Percentiles rank a stretch among this genome's conserved stretches.
phyloP scores from a whole-genome alignment of 495 filamentous ascomycete species.

The Delitschia confertaspora region DNA sequence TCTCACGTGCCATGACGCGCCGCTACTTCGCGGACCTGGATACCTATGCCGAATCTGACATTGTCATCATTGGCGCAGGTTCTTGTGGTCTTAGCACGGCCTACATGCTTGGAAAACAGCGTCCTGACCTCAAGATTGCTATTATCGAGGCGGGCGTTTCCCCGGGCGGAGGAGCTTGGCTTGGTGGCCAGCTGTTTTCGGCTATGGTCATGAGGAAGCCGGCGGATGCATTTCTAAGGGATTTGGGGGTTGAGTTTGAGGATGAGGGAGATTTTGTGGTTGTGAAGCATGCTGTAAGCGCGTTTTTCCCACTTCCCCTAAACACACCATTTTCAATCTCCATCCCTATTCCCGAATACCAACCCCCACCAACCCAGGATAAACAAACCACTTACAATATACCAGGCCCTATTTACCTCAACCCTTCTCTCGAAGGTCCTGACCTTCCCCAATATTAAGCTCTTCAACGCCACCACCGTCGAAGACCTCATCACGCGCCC shows the following conservation, averaged over 20 bases:
- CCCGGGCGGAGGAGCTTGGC: constrained; percentile 84
- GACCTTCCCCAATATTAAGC: constrained; percentile 78
- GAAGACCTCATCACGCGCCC: constrained; percentile 82
- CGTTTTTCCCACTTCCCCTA: too few species aligned
- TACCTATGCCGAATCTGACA: constrained; percentile 80
- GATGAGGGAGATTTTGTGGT: constrained; percentile 81
- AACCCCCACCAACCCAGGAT: too few species aligned
- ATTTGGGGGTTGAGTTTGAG: constrained; percentile 76
- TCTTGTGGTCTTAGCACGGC: constrained; percentile 78
- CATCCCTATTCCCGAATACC: neutral
- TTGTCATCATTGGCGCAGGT: constrained; percentile 84
- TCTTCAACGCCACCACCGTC: constrained; percentile 87
- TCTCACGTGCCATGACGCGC: constrained; percentile 84
- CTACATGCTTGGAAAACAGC: constrained; percentile 72
- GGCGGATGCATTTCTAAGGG: constrained; percentile 69
- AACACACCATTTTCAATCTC: neutral
- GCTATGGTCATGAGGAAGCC: constrained; percentile 93
- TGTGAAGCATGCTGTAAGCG: constrained; percentile 66
- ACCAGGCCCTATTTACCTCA: constrained; percentile 67
- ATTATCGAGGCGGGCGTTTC: constrained; percentile 82
- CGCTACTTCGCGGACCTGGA: constrained; percentile 87
- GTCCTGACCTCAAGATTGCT: constrained; percentile 83
- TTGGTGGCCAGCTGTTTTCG: constrained; percentile 84
- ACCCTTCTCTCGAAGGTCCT: constrained; percentile 76
- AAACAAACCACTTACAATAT: neutral